Evolutionary conservation across 73 alveolate species (phyloP), one percentile per base, ranked within the genome.

Genomic region (Paramecium pentaurelia): DNA sequence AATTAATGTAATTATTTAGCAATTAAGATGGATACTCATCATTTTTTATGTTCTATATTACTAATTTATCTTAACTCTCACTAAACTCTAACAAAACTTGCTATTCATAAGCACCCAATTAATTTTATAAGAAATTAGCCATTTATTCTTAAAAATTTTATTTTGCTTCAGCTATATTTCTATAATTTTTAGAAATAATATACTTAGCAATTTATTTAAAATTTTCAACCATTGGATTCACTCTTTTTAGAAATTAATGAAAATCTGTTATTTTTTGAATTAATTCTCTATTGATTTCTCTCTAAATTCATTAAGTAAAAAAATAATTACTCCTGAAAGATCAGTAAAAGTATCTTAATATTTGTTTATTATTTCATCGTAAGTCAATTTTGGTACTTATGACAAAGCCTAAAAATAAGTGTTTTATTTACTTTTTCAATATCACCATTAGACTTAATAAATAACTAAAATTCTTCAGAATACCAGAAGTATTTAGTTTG

Each of bases 211-310:
- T 60, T 89, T 71, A 42, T 12, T 71, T 71, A 47, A 60, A 89
- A 83, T 89, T 89, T 2, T 42, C 88, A 45, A 89, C 64, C 68
- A 89, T 51, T 28, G 94, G 58, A 28, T 51, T 60, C 22, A 89
- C 84, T 89, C 22, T 89, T 64, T 89, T 89, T 16, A 89, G 77
- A 68, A 45, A 89, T 30, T 25, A n/a, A 44, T 77, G 49, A 64
- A 89, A 89, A 28, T 60, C 86, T 25, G 49, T 85, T 30, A 89
- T 71, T 54, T 71, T 89, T 40, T 64, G 47, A 37, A 71, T 64
- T 18, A 89, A 60, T 44, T 77, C 86, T 38, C 85, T 77, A 45
- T 89, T 89, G 77, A 89, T 89, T 89, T 89, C 94, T 51, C 54
- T 89, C 87, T 73, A 34, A 4, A 16, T 7, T 18, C 6, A 73